Conservation (phyloP, 106 monocot species). For the Apostasia ramifera region DNA sequence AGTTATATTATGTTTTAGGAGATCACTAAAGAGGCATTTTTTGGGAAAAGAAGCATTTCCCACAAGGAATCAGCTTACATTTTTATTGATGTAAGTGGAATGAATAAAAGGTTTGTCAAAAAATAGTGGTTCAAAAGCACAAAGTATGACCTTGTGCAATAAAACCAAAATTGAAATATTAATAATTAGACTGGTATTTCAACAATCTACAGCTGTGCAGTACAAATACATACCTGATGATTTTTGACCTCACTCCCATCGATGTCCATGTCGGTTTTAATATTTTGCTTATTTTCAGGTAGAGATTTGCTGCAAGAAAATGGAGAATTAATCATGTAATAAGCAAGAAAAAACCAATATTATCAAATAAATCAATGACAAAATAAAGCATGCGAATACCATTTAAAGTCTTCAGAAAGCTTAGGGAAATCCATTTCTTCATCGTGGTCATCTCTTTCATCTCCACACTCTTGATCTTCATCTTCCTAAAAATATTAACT, state of each 20-base stretch:
- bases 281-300: neutral
- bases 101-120: too few relatives aligned
- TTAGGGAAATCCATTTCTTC: conserved; percentile 18
- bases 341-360: neutral
- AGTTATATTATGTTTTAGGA: too few relatives aligned
- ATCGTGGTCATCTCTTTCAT: conserved; percentile 36
- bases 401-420: neutral
- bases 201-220: too few relatives aligned
- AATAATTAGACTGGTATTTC: too few relatives aligned
- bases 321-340: neutral
- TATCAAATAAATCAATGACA: neutral
- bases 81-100: too few relatives aligned
- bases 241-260: neutral
- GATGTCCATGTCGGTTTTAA: neutral
- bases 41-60: too few relatives aligned
- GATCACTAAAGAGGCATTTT: too few relatives aligned
- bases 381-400: neutral
- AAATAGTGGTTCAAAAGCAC: too few relatives aligned
- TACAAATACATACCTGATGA: conserved; percentile 1
- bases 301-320: neutral
- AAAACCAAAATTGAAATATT: too few relatives aligned
- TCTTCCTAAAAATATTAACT: conserved; percentile 17
- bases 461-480: conserved; percentile 26
- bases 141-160: too few relatives aligned
- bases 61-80: too few relatives aligned